phyloP scores from a whole-genome alignment of 2,329 filamentous ascomycete genomes.

The Cercospora zeae-maydis region DNA sequence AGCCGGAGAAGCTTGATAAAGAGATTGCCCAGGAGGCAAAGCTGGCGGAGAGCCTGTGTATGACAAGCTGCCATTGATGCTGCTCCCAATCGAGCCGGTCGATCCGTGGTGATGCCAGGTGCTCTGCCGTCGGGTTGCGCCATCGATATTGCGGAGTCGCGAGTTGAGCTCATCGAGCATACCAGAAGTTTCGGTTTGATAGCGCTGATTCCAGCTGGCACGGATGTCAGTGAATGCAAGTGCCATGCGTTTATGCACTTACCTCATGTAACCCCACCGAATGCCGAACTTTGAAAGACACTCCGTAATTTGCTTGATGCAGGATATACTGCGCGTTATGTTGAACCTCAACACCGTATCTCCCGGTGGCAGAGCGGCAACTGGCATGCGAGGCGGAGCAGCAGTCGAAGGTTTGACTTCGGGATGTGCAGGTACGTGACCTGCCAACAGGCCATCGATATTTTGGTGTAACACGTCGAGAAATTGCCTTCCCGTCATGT shows the following conservation, averaged over 20 bases:
- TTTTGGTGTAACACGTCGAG: conserved; percentile 55
- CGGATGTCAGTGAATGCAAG: background rate
- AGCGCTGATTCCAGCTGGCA: conserved; percentile 47
- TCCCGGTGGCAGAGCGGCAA: conserved; percentile 30
- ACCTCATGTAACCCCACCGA: conserved; percentile 48
- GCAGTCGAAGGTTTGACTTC: conserved; percentile 39
- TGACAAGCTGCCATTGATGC: conserved; percentile 23
- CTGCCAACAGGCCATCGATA: conserved; percentile 45
- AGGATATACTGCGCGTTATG: conserved; percentile 42
- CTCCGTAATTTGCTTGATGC: conserved; percentile 48
- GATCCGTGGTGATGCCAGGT: conserved; percentile 31
- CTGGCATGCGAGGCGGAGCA: conserved; percentile 36
- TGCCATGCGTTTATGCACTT: conserved; percentile 3
- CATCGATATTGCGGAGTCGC: conserved; percentile 37
- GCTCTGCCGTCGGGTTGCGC: conserved; percentile 25
- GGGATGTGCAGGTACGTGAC: conserved; percentile 41
- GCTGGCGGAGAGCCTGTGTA: conserved; percentile 23
- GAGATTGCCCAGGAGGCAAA: conserved; percentile 8
- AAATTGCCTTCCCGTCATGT: conserved; percentile 62
- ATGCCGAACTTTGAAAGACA: conserved; percentile 47
- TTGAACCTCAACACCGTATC: conserved; percentile 35
- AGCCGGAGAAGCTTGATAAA: conserved; percentile 9
- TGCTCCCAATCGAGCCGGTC: conserved; percentile 28
- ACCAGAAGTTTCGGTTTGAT: conserved; percentile 44
- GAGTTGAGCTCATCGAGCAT: conserved; percentile 43